Conservation (phyloP, 2,329 filamentous ascomycete genomes). For the Fusarium floridanum region DNA sequence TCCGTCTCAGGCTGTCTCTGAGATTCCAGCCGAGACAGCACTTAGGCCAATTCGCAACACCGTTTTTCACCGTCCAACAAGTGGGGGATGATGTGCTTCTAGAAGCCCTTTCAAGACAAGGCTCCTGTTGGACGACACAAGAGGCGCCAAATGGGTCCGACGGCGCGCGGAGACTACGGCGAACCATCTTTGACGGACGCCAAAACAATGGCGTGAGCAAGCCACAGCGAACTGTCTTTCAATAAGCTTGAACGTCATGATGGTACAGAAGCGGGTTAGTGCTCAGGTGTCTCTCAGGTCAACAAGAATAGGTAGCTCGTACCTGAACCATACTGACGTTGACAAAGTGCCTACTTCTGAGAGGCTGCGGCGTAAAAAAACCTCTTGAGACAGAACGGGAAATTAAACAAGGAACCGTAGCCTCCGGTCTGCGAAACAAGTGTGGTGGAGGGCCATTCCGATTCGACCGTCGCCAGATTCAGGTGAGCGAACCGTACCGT, state of each 20-base stretch:
- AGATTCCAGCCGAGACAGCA: background rate
- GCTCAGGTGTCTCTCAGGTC: background rate
- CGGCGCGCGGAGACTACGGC: constrained; percentile 1
- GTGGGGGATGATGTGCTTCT: background rate
- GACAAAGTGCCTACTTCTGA: background rate
- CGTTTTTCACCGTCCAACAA: background rate
- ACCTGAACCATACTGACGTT: background rate
- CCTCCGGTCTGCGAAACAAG: background rate
- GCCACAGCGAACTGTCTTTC: constrained; percentile 17
- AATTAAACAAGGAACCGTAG: constrained; percentile 26
- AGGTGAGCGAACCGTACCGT: constrained; percentile 36
- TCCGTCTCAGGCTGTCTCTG: background rate
- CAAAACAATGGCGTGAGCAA: constrained; percentile 23
- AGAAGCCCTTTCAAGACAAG: constrained; percentile 7
- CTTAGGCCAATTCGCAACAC: background rate
- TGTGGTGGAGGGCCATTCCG: background rate
- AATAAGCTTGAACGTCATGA: background rate
- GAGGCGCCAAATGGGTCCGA: constrained; percentile 8
- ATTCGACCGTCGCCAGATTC: constrained; percentile 30
- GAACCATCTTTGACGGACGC: constrained; percentile 2
- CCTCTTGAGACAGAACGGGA: constrained; percentile 5
- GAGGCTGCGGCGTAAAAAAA: background rate
- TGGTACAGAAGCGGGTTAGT: background rate
- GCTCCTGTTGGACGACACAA: constrained; percentile 3
- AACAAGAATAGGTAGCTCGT: background rate